phyloP scores from a whole-genome alignment of 2,329 filamentous ascomycete genomes.

The Fusarium buharicum region DNA sequence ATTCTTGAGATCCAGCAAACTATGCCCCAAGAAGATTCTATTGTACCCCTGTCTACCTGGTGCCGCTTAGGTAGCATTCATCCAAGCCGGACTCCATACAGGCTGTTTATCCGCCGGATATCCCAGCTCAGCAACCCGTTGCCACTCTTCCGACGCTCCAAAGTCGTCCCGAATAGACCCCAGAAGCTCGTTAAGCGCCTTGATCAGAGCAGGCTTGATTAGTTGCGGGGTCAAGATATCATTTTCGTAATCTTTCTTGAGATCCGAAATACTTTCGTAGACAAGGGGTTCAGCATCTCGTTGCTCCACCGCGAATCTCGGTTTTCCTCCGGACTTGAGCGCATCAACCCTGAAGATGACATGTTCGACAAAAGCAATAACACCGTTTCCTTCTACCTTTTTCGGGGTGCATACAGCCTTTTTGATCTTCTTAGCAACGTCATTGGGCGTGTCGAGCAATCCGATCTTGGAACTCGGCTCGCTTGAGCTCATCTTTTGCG shows the following conservation, averaged over 20 bases:
- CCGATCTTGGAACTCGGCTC: constrained; percentile 1
- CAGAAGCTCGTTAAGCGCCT: not conserved
- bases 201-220: not conserved
- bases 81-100: too few species aligned
- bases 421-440: not conserved
- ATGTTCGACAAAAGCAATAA: not conserved
- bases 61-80: too few species aligned
- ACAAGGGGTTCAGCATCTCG: rapidly evolving
- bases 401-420: not conserved
- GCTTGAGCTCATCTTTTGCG: constrained; percentile 16
- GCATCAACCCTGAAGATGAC: not conserved
- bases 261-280: not conserved
- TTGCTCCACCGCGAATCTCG: not conserved
- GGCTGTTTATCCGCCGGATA: not conserved
- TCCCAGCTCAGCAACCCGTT: rapidly evolving
- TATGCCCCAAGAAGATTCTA: too few species aligned
- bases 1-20: too few species aligned
- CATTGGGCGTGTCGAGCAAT: rapidly evolving
- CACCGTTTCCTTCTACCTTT: not conserved
- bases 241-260: not conserved
- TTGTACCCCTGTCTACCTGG: too few species aligned
- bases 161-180: not conserved
- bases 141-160: not conserved
- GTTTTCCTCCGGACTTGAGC: not conserved
- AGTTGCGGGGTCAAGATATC: not conserved